A percentile compares a stretch with the other conserved stretches of the same genome.
phyloP scores from a whole-genome alignment of 1,284 basidiomycete species.

The Nidula niveotomentosa region DNA sequence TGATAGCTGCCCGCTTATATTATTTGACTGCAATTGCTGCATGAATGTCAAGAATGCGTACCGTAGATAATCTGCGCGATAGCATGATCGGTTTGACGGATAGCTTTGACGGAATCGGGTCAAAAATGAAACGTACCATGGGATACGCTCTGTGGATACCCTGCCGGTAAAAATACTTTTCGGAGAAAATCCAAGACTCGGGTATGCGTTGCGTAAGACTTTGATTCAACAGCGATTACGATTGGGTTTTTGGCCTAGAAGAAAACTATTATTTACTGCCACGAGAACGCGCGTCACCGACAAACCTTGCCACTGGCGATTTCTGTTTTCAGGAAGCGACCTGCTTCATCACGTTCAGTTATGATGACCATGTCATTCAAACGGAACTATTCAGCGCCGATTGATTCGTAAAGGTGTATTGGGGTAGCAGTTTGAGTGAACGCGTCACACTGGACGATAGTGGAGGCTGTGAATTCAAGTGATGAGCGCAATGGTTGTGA shows the following conservation, averaged over 20 bases:
- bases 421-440: too few species aligned
- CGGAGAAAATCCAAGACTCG: conserved; percentile 26
- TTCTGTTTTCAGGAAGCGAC: conserved; percentile 4
- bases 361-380: conserved; percentile 1
- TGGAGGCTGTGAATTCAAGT: too few species aligned
- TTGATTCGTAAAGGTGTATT: too few species aligned
- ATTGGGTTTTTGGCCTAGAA: neutral
- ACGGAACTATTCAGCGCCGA: too few species aligned
- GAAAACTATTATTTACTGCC: neutral
- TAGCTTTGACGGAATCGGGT: too few species aligned
- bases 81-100: too few species aligned
- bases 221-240: neutral
- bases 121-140: conserved; percentile 36
- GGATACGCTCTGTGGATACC: conserved; percentile 59
- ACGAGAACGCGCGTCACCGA: neutral
- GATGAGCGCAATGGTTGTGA: too few species aligned
- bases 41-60: conserved; percentile 12
- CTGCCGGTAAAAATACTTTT: conserved; percentile 59
- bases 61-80: conserved; percentile 32
- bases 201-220: neutral
- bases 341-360: conserved; percentile 8
- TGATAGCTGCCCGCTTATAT: conserved; percentile 46
- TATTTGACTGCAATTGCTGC: neutral
- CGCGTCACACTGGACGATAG: too few species aligned
- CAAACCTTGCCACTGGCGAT: neutral